Evolutionary conservation across 108 stramenopile species (phyloP), one percentile per base, ranked within the genome.

Genomic region (Discostella stelligeroides): DNA sequence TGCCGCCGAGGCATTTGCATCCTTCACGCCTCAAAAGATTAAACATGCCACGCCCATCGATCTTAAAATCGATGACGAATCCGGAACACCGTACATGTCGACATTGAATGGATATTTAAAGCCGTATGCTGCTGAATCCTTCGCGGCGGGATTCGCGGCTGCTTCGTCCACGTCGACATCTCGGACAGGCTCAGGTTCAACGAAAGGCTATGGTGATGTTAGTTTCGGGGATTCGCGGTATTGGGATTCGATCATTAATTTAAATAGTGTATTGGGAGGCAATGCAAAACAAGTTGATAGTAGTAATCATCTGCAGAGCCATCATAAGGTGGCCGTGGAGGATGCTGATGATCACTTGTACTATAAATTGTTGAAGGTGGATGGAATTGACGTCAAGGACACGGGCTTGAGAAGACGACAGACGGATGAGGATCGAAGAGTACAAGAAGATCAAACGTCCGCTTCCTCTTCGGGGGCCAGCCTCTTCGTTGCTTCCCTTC

Each of bases 21-120:
- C 37, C 34, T 18, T 58, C n/a, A 71, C 70, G 1, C 49, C 70
- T 1, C 38, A 61, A n/a, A 71, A 51, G 51, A 61, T 62, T 1
- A 25, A 15, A 12, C 39, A 25, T 1, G 70, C 70, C 50, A 29
- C 51, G 17, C 70, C 70, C 6, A 9, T 71, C 29, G 70, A 71
- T 57, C 38, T 71, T n/a, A 62, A 54, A 29, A 71, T 71, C 28
- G 70, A 71, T 21, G 18, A 14, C 25, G 1, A 20, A 14, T 29
- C 42, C 13, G 60, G 59, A 12, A 15, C 40, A 14, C 34, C 56
- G 0, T 70, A 60, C 47, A 11, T 70, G 30, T 11, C 60, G 0
- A 27, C 41, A 6, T 8, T 11, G 12, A 27, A 43, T 11, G 60
- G 43, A 11, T 45, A 37, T 15, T 25, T 45, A 0, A 14, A 43